Base-by-base conservation (phyloP, 257 asterid species). In the Nicotiana tomentosiformis region DNA sequence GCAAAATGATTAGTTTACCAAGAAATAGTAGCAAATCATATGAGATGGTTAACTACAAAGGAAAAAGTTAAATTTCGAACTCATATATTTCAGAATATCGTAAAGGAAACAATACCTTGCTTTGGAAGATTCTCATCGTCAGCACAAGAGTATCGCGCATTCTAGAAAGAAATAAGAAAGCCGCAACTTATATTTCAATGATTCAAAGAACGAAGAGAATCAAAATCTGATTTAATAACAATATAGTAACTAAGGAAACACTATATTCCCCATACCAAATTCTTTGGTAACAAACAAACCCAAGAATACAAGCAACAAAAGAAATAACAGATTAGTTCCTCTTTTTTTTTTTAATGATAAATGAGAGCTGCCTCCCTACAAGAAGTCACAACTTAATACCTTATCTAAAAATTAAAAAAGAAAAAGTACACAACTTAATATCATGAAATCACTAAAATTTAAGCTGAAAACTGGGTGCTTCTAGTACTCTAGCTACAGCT, bases 121-220 rank as follows among this genome's bases (percentile, higher is more conserved):
- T 88, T 84, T 94, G 98, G 89, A 96, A 93, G 87, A 91, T 89
- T 89, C 98, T 91, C 90, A 93, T 91, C 20, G 97, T 94, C 89
- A 96, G 89, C 84, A 93, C 98, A 77, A 94, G 89, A 30, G 91
- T 84, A 83, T 94, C 98, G 77, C 99, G 93, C 92, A 89, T 87
- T 88, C 98, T 96, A 84, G 88, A 87, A n/a, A 81, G 37, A n/a
- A 84, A 77, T 58, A 65, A 82, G 58, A 81, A 26, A 85, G 84
- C 69, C 85, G 65, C 77, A 53, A 55, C 65, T 81, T 43, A 85
- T 46, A 69, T 16, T 84, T 66, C 20, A 62, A 14, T 66, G 33
- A 74, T 33, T 68, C 32, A 72, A 83, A 80, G 65, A 77, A 65
- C 82, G 32, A 7, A 64, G 17, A 77, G 66, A 29, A 67, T 55